Base-by-base conservation (phyloP, 345 rosid species). In the Eucalyptus erythrocorys region DNA sequence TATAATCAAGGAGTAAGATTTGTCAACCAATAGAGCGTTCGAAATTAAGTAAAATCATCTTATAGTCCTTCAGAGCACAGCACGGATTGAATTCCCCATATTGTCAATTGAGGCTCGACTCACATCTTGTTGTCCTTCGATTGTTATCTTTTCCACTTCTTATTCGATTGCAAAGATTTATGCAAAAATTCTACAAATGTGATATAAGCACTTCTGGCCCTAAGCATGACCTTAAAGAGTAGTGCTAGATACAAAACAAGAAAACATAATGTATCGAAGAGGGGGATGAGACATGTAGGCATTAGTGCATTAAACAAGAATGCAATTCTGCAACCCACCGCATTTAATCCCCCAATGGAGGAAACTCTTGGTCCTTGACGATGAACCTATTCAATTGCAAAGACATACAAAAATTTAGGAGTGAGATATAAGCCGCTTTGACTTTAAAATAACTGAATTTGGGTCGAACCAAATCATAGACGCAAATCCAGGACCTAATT, bases 21-120 rank as follows among this genome's bases (percentile, higher is more conserved):
- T 37, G 8, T 1, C 47, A 76, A 76, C 0, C 0, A 1, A 22
- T 7, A 61, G 5, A 30, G 45, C 2, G 12, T 34, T 34, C 0
- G 0, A 76, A 76, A 76, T 1, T 10, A 76, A 40, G 30, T 76
- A 76, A 40, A 37, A 6, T 22, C 15, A 10, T 40, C 15, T 30
- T 76, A 76, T 37, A 6, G 0, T 76, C 21, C 3, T 37, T 76
- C 1, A 24, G 0, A 37, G 16, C 14, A 76, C 1, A 0, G 3
- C 47, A 21, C 0, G 2, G 7, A 40, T 40, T 1, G 9, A 76
- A 76, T 40, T 22, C 5, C 27, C 9, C 3, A 6, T 34, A 3
- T 19, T 0, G 13, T 37, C 45, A 10, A 12, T 10, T 6, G 30
- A 21, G 47, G 40, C 15, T 76, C 0, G 9, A 76, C 27, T 6